Conservation (phyloP, 805 yeast species). For the Yamadazyma insecticola region DNA sequence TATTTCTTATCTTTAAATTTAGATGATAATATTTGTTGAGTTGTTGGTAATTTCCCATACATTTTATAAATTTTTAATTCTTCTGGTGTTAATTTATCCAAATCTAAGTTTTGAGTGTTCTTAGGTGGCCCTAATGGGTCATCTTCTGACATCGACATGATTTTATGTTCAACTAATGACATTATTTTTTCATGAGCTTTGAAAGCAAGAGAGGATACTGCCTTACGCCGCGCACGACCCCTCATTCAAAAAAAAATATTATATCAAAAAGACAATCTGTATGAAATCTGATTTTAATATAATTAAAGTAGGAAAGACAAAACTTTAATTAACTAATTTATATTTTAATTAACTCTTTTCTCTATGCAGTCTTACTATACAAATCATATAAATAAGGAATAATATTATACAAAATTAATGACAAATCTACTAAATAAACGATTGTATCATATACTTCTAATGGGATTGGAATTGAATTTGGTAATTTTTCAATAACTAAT, state of each 20-base stretch:
- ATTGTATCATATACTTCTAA: constrained; percentile 25
- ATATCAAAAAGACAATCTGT: too few relatives aligned
- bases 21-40: constrained; percentile 67
- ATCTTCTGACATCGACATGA: too few relatives aligned
- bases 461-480: constrained; percentile 28
- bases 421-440: constrained; percentile 22
- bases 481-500: constrained; percentile 22
- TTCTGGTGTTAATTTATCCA: constrained; percentile 63
- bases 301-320: too few relatives aligned
- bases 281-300: too few relatives aligned
- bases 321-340: too few relatives aligned
- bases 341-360: too few relatives aligned
- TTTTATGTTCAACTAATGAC: too few relatives aligned
- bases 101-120: constrained; percentile 45
- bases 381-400: constrained; percentile 1
- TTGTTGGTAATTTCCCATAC: constrained; percentile 84
- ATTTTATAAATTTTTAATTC: constrained; percentile 72
- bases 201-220: too few relatives aligned
- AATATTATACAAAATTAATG: constrained; percentile 9
- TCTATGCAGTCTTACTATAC: too few relatives aligned
- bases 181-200: too few relatives aligned
- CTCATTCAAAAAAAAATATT: too few relatives aligned
- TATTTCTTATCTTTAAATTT: constrained; percentile 84
- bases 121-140: constrained; percentile 50
- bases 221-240: too few relatives aligned